phyloP scores from a whole-genome alignment of 306 rosid species.

The Lagenaria siceraria region DNA sequence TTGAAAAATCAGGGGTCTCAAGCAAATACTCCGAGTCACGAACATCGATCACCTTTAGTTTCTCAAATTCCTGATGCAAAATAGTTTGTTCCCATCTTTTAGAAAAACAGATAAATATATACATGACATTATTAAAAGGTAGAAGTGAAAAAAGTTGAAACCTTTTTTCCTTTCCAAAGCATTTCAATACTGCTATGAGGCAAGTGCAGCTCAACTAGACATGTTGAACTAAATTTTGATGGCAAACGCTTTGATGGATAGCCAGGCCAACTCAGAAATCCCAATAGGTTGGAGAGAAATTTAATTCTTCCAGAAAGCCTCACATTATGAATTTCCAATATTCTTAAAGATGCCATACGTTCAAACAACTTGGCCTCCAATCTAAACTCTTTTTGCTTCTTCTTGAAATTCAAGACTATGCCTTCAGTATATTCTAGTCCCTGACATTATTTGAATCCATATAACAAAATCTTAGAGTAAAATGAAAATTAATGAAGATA shows the following conservation, averaged over 20 bases:
- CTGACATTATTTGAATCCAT: too few relatives aligned
- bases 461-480: too few relatives aligned
- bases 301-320: not conserved
- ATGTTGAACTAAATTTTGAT: not conserved
- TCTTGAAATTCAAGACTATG: not conserved
- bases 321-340: not conserved
- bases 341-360: not conserved
- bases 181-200: not conserved
- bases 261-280: not conserved
- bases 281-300: not conserved
- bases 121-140: too few relatives aligned
- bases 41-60: too few relatives aligned
- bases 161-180: conserved; percentile 6
- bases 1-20: too few relatives aligned
- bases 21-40: too few relatives aligned
- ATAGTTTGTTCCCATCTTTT: too few relatives aligned
- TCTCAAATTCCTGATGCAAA: too few relatives aligned
- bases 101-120: too few relatives aligned
- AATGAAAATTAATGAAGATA: too few relatives aligned
- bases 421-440: not conserved
- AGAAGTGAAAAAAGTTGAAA: not conserved
- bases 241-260: not conserved
- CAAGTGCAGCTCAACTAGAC: not conserved
- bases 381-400: not conserved
- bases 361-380: not conserved